Percentiles rank a stretch among this genome's conserved stretches.
Conservation (phyloP, 2,329 filamentous ascomycete genomes). For the Neonectria neomacrospora region DNA sequence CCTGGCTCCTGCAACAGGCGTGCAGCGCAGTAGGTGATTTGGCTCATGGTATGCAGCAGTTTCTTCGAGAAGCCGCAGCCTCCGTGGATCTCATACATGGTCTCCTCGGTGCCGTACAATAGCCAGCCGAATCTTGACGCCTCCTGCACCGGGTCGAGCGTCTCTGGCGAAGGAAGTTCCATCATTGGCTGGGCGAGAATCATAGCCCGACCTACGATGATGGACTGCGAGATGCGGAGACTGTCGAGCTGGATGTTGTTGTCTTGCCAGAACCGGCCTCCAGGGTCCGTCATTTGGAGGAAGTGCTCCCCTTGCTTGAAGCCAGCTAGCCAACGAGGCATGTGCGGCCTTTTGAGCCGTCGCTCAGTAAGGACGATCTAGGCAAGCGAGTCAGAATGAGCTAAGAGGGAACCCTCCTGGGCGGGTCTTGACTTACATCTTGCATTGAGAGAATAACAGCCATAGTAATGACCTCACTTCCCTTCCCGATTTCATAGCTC, state of each 20-base stretch:
- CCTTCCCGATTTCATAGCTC: slow-evolving; percentile 35
- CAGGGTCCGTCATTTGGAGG: slow-evolving; percentile 50
- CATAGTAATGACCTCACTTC: slow-evolving; percentile 52
- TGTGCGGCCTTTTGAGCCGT: slow-evolving; percentile 46
- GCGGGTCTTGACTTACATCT: slow-evolving; percentile 46
- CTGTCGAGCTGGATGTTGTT: slow-evolving; percentile 49
- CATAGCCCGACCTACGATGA: slow-evolving; percentile 53
- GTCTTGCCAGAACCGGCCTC: slow-evolving; percentile 50
- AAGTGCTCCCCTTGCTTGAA: slow-evolving; percentile 51
- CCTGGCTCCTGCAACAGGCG: slow-evolving; percentile 49
- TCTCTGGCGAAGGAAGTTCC: slow-evolving; percentile 42
- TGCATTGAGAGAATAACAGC: slow-evolving; percentile 53
- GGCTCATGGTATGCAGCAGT: slow-evolving; percentile 51
- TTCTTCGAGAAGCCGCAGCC: slow-evolving; percentile 56
- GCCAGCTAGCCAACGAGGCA: slow-evolving; percentile 53
- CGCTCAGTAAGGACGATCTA: slow-evolving; percentile 53
- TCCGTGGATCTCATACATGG: slow-evolving; percentile 54
- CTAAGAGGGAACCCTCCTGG: not conserved
- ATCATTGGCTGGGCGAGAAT: slow-evolving; percentile 55
- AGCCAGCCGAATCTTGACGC: slow-evolving; percentile 53
- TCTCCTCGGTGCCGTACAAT: slow-evolving; percentile 49
- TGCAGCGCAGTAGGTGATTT: slow-evolving; percentile 52
- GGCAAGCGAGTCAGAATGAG: not conserved
- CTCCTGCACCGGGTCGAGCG: slow-evolving; percentile 46
- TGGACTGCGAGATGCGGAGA: slow-evolving; percentile 51